Evolutionary conservation across 2,329 filamentous ascomycete species (phyloP).

Genomic region (Gremmenia infestans): DNA sequence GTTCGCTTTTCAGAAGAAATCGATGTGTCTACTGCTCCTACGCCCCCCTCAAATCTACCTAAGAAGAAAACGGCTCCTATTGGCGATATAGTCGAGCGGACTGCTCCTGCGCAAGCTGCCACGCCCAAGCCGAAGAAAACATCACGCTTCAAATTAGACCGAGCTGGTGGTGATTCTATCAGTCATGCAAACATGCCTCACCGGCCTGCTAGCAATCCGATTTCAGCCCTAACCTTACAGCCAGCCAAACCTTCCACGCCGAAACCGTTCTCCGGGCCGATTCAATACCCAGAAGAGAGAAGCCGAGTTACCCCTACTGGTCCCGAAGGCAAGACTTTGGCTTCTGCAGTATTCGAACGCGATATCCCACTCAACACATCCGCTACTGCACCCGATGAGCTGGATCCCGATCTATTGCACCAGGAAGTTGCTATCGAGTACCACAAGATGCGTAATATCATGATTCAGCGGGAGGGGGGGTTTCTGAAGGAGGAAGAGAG

Average conservation of each 20-base stretch:
- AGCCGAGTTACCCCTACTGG: constrained; percentile 27
- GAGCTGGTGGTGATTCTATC: constrained; percentile 17
- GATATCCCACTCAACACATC: constrained; percentile 33
- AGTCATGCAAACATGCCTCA: constrained; percentile 18
- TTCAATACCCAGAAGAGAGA: constrained; percentile 18
- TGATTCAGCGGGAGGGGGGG: constrained; percentile 79
- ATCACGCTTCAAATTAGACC: constrained; percentile 40
- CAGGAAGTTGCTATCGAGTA: constrained; percentile 80
- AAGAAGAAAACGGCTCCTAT: constrained; percentile 35
- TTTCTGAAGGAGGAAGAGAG: constrained; percentile 67
- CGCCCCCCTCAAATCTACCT: constrained; percentile 25
- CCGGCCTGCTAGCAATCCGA: constrained; percentile 14
- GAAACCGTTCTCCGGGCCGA: constrained; percentile 25
- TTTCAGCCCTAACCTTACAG: constrained; percentile 10
- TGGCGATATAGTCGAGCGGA: constrained; percentile 41
- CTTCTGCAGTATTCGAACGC: constrained; percentile 55
- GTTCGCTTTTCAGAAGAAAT: constrained; percentile 76
- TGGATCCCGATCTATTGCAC: constrained; percentile 67
- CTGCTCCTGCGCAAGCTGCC: constrained; percentile 17
- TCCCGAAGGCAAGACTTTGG: constrained; percentile 47
- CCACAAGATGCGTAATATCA: constrained; percentile 72
- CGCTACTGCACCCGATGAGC: constrained; percentile 51
- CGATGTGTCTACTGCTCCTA: constrained; percentile 57
- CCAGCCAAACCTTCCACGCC: constrained; percentile 21
- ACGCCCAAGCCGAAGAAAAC: constrained; percentile 28